Conservation (phyloP, 257 asterid species). For the Primulina tabacum region DNA sequence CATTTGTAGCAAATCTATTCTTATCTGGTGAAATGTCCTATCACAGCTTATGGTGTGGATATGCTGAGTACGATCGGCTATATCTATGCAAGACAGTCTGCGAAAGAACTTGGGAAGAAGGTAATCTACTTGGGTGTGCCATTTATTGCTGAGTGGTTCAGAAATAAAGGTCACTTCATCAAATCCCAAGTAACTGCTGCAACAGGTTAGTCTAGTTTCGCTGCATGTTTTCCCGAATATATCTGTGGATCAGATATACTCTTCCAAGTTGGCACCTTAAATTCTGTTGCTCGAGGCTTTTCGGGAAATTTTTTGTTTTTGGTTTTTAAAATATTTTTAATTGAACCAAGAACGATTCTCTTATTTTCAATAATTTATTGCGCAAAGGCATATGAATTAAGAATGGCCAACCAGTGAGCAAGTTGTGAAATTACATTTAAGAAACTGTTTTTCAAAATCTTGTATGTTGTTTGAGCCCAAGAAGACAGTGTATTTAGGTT, state of each 20-base stretch:
- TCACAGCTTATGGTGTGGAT: conserved; percentile 95
- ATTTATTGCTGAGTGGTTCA: conserved; percentile 97
- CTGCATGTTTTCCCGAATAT: conserved; percentile 4
- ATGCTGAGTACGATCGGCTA: conserved; percentile 97
- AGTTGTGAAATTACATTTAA: neutral
- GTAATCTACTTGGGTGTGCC: conserved; percentile 90
- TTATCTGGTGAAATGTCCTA: conserved; percentile 31
- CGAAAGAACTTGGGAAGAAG: conserved; percentile 99
- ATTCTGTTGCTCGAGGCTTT: neutral
- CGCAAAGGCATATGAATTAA: conserved; percentile 3
- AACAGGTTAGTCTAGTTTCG: conserved; percentile 55
- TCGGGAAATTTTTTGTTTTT: neutral
- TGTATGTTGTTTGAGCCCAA: neutral
- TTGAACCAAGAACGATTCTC: neutral
- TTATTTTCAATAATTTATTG: conserved; percentile 10
- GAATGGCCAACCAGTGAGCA: conserved; percentile 15
- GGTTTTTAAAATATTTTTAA: neutral
- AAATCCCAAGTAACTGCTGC: conserved; percentile 99
- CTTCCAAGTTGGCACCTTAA: conserved; percentile 15
- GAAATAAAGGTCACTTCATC: conserved; percentile 93
- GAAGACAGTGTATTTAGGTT: neutral
- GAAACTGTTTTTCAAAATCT: neutral
- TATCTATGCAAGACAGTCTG: conserved; percentile 90
- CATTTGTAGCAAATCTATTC: conserved; percentile 18
- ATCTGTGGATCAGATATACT: conserved; percentile 15